These are phyloP conservation scores for Typha latifolia DNA, from an alignment of 176 grass and related monocot species.

Conservation along the genomic window DNA sequence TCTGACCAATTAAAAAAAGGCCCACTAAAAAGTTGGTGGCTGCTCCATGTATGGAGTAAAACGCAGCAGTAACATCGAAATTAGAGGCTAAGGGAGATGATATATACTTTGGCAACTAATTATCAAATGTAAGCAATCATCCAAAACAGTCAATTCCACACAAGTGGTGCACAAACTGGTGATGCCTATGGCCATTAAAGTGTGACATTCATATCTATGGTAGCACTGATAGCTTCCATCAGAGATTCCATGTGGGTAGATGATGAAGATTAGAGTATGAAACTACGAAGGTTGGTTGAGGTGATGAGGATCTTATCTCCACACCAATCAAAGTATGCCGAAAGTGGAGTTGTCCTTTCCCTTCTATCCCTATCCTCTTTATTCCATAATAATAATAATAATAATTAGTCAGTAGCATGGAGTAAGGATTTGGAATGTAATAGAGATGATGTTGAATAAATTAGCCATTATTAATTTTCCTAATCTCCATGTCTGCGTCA, in stretches of 20 bases:
- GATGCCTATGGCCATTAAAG: background rate
- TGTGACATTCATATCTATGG: background rate
- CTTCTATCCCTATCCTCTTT: constrained; percentile 80
- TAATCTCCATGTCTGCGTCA: constrained; percentile 20
- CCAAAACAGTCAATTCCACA: no score
- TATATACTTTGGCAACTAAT: no score
- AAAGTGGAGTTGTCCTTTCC: constrained; percentile 47
- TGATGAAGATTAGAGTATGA: background rate
- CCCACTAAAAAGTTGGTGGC: no score
- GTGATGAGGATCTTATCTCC: constrained; percentile 81
- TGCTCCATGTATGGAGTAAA: no score
- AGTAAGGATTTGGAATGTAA: background rate
- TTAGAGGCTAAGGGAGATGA: no score
- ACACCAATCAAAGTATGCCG: constrained; percentile 62
- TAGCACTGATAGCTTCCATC: background rate
- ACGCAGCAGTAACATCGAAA: no score
- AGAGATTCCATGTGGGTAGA: background rate
- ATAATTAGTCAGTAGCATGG: background rate
- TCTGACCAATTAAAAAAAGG: no score
- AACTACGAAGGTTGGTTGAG: constrained; percentile 12
- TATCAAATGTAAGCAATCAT: no score
- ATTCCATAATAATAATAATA: constrained; percentile 32
- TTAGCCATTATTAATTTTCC: constrained; percentile 3
- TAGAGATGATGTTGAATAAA: background rate
- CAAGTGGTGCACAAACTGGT: background rate